Evolutionary conservation across 306 rosid species (phyloP).

Genomic region (Begonia peltatifolia): DNA sequence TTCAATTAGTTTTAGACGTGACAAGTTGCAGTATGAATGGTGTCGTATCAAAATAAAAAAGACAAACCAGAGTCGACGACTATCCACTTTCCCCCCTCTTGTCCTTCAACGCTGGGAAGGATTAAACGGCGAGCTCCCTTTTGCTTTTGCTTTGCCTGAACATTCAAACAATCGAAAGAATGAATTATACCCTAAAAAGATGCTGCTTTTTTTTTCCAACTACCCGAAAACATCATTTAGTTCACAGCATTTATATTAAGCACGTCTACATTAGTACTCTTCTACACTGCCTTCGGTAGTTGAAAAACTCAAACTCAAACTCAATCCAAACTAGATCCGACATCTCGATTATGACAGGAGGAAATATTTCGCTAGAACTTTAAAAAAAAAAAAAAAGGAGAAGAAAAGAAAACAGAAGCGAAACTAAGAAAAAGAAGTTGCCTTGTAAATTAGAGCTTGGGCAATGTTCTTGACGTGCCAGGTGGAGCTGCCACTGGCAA

Average conservation of each 20-base stretch:
- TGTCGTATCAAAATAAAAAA: conserved; percentile 1
- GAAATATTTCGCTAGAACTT: not conserved
- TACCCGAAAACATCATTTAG: too few relatives aligned
- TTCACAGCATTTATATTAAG: too few relatives aligned
- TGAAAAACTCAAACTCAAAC: not conserved
- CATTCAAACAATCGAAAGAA: not conserved
- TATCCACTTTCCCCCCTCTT: conserved; percentile 83
- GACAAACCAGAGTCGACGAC: conserved; percentile 77
- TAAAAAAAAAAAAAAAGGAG: not conserved
- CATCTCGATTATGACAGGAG: too few relatives aligned
- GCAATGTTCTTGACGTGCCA: conserved; percentile 97
- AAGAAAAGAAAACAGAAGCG: not conserved
- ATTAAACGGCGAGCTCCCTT: conserved; percentile 44
- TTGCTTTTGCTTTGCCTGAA: conserved; percentile 85
- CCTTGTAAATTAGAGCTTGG: conserved; percentile 88
- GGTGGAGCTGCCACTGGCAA: conserved; percentile 78
- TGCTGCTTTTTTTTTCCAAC: too few relatives aligned
- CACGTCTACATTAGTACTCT: too few relatives aligned
- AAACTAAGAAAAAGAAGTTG: not conserved
- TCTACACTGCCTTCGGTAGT: too few relatives aligned
- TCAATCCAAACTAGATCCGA: not conserved
- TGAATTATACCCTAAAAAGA: not conserved
- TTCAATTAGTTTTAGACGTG: too few relatives aligned
- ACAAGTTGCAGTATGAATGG: too few relatives aligned
- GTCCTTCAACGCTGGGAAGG: conserved; percentile 84